These are phyloP conservation scores for Prunella vulgaris DNA, from an alignment of 257 asterid species.

Conservation along the genomic window DNA sequence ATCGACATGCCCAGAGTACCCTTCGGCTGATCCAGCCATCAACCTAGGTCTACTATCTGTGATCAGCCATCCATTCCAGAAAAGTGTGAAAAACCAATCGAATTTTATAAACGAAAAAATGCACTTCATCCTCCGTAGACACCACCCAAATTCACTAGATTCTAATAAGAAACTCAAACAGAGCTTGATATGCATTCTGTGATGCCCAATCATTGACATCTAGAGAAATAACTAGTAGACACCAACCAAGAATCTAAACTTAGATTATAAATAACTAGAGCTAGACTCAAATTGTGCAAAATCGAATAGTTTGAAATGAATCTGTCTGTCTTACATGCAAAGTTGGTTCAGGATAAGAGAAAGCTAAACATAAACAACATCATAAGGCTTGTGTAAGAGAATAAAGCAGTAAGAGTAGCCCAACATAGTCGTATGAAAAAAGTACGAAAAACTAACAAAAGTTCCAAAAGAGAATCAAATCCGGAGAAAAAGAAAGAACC, in stretches of 20 bases:
- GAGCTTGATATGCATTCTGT: too few relatives aligned
- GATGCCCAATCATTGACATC: too few relatives aligned
- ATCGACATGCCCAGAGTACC: constrained; percentile 85
- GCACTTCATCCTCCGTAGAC: too few relatives aligned
- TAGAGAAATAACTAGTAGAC: too few relatives aligned
- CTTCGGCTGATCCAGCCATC: constrained; percentile 88
- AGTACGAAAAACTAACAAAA: constrained; percentile 35
- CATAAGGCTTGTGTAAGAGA: constrained; percentile 28
- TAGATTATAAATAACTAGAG: neutral
- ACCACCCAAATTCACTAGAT: too few relatives aligned
- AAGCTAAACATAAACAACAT: constrained; percentile 20
- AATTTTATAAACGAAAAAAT: neutral
- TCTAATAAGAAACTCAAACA: too few relatives aligned
- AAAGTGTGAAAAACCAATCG: neutral
- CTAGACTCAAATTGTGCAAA: neutral
- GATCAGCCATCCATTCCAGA: constrained; percentile 9
- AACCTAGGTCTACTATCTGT: constrained; percentile 92
- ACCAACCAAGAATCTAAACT: too few relatives aligned
- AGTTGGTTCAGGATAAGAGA: constrained; percentile 18
- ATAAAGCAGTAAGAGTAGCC: constrained; percentile 34
- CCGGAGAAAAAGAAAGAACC: constrained; percentile 34
- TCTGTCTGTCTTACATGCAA: constrained; percentile 24
- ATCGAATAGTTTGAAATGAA: neutral
- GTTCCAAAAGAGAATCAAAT: constrained; percentile 39
- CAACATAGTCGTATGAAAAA: constrained; percentile 27